Base-by-base conservation (phyloP, 2,329 filamentous ascomycete genomes). In the Ambrosiella cleistominuta region DNA sequence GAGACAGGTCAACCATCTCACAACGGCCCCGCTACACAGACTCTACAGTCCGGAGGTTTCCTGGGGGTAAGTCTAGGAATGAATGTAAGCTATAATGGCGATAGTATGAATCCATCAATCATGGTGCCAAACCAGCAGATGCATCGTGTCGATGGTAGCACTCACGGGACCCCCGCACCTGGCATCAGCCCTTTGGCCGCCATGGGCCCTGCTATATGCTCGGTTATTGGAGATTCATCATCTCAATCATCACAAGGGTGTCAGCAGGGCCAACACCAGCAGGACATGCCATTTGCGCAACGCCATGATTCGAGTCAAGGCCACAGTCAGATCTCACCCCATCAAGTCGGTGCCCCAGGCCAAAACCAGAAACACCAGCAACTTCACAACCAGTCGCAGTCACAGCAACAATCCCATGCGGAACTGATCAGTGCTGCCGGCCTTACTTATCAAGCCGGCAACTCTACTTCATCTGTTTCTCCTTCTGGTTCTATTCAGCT, bases 291-390 rank as follows among this genome's bases (percentile, higher is more conserved):
- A 54, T 42, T 40, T 35, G n/a, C 53, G 35, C 36, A 54, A 19
- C 12, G 13, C 17, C 27, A 54, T n/a, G n/a, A 42, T 8, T 35
- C n/a, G 13, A 38, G 45, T 15, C 53, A 35, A 11, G 38, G 7
- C 54, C 54, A 57, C n/a, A 57, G 5, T n/a, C 54, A 57, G 15
- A 19, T 17, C 5, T 35, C 44, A 12, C 49, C 42, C 19, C 54
- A 50, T 19, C 53, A 55, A 12, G 12, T 44, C 38, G 38, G 38
- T 55, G 53, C 53, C 53, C 40, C 53, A 55, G 53, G 40, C 53
- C 38, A 35, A 27, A 38, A 42, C 13, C 57, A 58, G 35, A 39
- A 12, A 49, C 36, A 55, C 38, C 13, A 3, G 19, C 40, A 38
- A 7, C 47, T 11, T 11, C 15, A 36, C 47, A 35, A 47, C 50